Base-by-base conservation (phyloP, 2,329 filamentous ascomycete species). In the Westerdykella ornata region DNA sequence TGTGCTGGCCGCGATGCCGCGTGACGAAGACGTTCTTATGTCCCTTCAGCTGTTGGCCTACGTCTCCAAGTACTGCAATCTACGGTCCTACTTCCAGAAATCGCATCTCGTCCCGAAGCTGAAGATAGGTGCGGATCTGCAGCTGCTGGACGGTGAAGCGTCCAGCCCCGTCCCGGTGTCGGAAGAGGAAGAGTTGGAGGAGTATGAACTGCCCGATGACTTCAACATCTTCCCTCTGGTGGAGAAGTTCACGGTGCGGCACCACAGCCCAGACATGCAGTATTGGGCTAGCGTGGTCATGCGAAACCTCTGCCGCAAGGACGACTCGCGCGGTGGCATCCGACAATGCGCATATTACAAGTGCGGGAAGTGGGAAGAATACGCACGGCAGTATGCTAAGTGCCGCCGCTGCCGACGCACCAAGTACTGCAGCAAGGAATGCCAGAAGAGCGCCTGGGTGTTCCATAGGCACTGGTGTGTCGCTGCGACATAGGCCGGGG, bases 241-340 rank as follows among this genome's bases (percentile, higher is more conserved):
- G 36, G 92, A 98, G 68, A 97, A 96, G 67, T 98, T 97, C 64
- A 98, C 92, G 4, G 87, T 96, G 20, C 82, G 92, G 50, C 88
- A 96, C 61, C 88, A 96, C 68, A 88, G 86, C 50, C 86, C 88
- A 45, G 89, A 96, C 63, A 98, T 98, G 92, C 90, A 96, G 66
- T 98, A 98, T 71, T 98, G 92, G 92, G 92, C 92, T 14, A 92
- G 90, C 47, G 92, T 98, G 13, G 92, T 98, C 35, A 98, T 98
- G 92, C 80, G 92, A 50, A 98, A 98, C 63, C 78, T 98, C 37
- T 98, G 92, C 74, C 86, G 92, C 50, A 98, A 98, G 70, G 92
- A 98, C 63, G 92, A 98, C 62, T 87, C 85, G 9, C 79, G 87
- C 36, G 92, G 92, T 32, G 92, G 92, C 44, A 97, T 98, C 53